Evolutionary conservation across 345 rosid species (phyloP), one percentile per base, ranked within the genome.

Genomic region (Iberis pinnata): DNA sequence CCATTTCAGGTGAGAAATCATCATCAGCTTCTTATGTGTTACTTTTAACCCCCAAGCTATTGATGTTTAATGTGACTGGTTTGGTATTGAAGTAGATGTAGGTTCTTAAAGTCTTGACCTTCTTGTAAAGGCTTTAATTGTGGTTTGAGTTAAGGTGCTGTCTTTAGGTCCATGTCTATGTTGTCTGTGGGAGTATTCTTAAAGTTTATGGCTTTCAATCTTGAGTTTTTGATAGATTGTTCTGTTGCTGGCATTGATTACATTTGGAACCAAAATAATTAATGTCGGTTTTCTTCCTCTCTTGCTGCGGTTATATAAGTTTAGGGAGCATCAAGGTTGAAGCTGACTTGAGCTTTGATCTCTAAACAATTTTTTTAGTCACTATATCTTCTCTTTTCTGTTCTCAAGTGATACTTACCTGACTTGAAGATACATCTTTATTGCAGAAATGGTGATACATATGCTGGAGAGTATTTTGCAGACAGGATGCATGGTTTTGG

Each of bases 401-500:
- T n/a, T 52, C 3, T 20, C 35, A 17, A 41, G 31, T 56, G 15
- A 45, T 51, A 27, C 31, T n/a, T 52, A 7, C 16, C 65, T 67
- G 50, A 67, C 56, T 47, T 38, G 56, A 53, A 52, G 8, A 22
- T 20, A 8, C 0, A 1, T 18, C 12, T 70, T 18, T 53, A 24
- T 46, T 58, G 61, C 73, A 81, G 88, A 70, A 86, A 86, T 29
- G 88, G 92, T 19, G 95, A 86, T 64, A 70, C 71, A 35, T 86
- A 86, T 53, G 67, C 79, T 14, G 95, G 95, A 45, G 92, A 86
- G 68, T 83, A 86, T 68, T 86, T 86, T 76, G 84, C 86, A 0
- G 95, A 80, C 68, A 86, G 71, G 74, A 81, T 83, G 86, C 88
- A 83, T 50, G 95, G 90, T 36, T 86, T 82, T 61, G 90, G 89